Base-by-base conservation (phyloP, 805 yeast genomes). In the Brettanomyces naardenensis region DNA sequence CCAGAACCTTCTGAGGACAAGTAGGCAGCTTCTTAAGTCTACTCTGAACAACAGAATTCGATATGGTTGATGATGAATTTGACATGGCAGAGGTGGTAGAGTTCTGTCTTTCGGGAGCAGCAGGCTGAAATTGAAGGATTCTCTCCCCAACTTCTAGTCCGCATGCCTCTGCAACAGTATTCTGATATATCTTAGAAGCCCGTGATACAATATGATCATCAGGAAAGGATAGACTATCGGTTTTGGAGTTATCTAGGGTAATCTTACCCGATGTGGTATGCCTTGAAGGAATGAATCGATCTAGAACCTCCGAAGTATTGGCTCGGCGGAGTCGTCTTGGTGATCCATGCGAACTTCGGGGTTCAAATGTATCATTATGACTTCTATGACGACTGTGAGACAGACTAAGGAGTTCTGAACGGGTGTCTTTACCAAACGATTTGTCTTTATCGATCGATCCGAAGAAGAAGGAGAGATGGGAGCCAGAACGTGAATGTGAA, bases 141-240 rank as follows among this genome's bases (percentile, higher is more conserved):
- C 95, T 68, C 44, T 85, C 81, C 44, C 86, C 81, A 51, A 84
- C 73, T 41, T 83, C 80, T 35, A 88, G 66, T 0, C 98, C 97
- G 58, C 97, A 90, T 0, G 97, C 97, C 53, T 83, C 83, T 0
- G 97, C 97, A 2, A 90, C 95, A 20, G 86, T 80, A 49, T 76
- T 75, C 56, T 82, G 81, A 52, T 85, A 86, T 4, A 73, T 69
- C 44, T 69, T 66, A 6, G 71, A 60, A 3, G 74, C 71, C 50
- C 73, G 77, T 3, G 71, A 71, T 46, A 67, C 68, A 31, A 75
- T 72, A 49, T 74, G 78, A 5, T 73, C 69, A 42, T 66, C 65
- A 2, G 80, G 80, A 38, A 73, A 65, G 25, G 54, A 58, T 35
- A 44, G 48, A 11, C 13, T 14, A 19, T 23, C 17, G 9, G 18